A percentile compares a stretch with the other conserved stretches of the same genome.
Evolutionary conservation across 768 basidiomycete species (phyloP).

Genomic region (Rhodotorula kratochvilovae): DNA sequence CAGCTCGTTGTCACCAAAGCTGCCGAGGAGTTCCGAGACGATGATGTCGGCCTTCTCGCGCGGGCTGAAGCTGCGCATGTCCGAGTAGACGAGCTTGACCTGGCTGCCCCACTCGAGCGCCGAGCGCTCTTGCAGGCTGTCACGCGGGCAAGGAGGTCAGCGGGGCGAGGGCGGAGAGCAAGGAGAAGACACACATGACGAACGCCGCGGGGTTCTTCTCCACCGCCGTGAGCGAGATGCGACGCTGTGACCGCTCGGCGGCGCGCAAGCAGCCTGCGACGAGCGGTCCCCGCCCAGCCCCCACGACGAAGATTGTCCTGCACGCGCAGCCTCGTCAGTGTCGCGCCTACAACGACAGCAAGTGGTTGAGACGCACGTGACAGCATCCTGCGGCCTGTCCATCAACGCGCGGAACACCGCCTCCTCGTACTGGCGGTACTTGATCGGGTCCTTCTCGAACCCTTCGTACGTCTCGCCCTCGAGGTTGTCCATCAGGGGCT

Average conservation of each 20-base stretch:
- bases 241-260: slow-evolving; percentile 60
- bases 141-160: slow-evolving; percentile 4
- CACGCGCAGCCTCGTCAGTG: slow-evolving; percentile 10
- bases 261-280: slow-evolving; percentile 79
- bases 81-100: slow-evolving; percentile 82
- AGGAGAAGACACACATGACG: slow-evolving; percentile 66
- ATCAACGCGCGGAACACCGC: slow-evolving; percentile 74
- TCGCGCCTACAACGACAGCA: too few species aligned
- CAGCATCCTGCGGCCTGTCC: slow-evolving; percentile 61
- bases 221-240: slow-evolving; percentile 67
- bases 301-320: slow-evolving; percentile 84
- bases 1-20: slow-evolving; percentile 97
- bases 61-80: slow-evolving; percentile 82
- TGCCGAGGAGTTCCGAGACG: slow-evolving; percentile 90
- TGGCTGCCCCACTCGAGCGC: slow-evolving; percentile 73
- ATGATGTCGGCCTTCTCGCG: slow-evolving; percentile 79
- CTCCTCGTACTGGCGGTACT: slow-evolving; percentile 93
- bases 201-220: slow-evolving; percentile 97
- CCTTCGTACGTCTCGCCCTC: slow-evolving; percentile 94
- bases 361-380: slow-evolving; percentile 56
- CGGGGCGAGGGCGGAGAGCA: slow-evolving; percentile 15
- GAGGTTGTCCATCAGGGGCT: slow-evolving; percentile 97
- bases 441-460: slow-evolving; percentile 95
- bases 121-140: slow-evolving; percentile 77
- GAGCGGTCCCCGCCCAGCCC: slow-evolving; percentile 90